Evolutionary conservation across 2,329 filamentous ascomycete genomes (phyloP), one percentile per base, ranked within the genome.

Genomic region (Cladobotryum mycophilum): DNA sequence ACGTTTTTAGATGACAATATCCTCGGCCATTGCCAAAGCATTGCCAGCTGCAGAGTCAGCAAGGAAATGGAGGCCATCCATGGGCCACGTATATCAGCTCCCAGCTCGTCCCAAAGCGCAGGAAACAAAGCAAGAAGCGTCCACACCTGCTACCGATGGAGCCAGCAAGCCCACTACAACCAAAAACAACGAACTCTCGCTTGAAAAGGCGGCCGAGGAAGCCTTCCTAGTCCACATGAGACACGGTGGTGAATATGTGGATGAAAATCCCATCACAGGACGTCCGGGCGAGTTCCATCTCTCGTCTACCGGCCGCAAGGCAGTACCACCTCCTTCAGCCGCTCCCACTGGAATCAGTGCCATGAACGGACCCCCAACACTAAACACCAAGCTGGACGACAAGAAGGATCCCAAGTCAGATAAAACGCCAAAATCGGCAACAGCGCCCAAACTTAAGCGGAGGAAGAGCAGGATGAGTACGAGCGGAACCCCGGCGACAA

Each of bases 201-300:
- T 76, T 3, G 70, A 78, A 53, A 70, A 74, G 13, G 64, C 79
- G 3, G 72, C 81, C 2, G 79, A 84, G 56, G 79, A 84, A 58
- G 78, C 81, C 0, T 76, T 82, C 54, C 66, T 72, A 57, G 71
- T 80, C 38, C 79, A 82, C 56, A 70, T 80, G 65, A 75, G 73
- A 55, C 80, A 78, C 57, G 82, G 81, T 36, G 77, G 80, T 45
- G 81, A 85, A 56, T 85, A 82, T 61, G 79, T 85, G 66, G 80
- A 86, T 64, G 80, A 85, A 64, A 85, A 84, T 56, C 81, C 82
- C 40, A 85, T 86, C 58, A 84, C 81, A 1, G 82, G 83, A 45
- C 75, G 77, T 30, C 82, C 82, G 1, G 82, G 82, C 45, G 80
- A 82, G 48, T 86, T 85, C 64, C 80, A 84, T 57, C 73, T 85